These are phyloP conservation scores for Melanopsichium pennsylvanicum DNA, from an alignment of 1,284 basidiomycete genomes.

Conservation along the genomic window DNA sequence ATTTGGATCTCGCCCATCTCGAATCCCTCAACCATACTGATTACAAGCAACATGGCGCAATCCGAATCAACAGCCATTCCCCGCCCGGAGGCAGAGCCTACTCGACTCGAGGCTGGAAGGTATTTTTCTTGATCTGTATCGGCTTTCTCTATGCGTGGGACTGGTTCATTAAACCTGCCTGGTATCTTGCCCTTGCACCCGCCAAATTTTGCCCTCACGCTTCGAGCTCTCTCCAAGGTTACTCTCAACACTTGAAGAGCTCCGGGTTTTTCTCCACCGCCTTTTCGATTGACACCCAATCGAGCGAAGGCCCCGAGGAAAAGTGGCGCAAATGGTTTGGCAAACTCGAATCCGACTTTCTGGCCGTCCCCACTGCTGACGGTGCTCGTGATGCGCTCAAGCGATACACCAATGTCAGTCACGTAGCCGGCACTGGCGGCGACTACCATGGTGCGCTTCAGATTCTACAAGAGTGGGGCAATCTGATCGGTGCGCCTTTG, in stretches of 20 bases:
- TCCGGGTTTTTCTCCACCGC: conserved; percentile 1
- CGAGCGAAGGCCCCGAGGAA: conserved; percentile 8
- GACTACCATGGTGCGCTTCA: conserved; percentile 54
- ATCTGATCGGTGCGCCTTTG: conserved; percentile 46
- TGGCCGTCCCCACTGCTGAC: conserved; percentile 37
- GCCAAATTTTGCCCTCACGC: conserved; percentile 6
- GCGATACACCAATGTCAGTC: conserved; percentile 53
- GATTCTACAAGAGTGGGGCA: conserved; percentile 55
- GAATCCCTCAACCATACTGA: too few relatives aligned
- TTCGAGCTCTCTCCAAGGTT: conserved; percentile 6
- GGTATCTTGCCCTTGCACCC: neutral
- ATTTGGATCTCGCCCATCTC: too few relatives aligned
- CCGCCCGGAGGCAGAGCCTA: too few relatives aligned
- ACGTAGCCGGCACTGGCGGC: conserved; percentile 49
- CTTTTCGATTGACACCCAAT: neutral
- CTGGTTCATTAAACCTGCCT: too few relatives aligned
- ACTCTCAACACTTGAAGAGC: conserved; percentile 7
- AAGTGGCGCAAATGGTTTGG: conserved; percentile 31
- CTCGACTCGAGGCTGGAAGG: too few relatives aligned
- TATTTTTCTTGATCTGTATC: too few relatives aligned
- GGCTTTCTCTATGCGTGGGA: too few relatives aligned
- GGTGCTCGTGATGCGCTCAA: conserved; percentile 43
- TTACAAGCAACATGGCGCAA: too few relatives aligned
- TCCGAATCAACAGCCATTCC: too few relatives aligned
- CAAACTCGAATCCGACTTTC: conserved; percentile 42